Base-by-base conservation (phyloP, 768 basidiomycete genomes). In the Dacryopinax primogenitus region DNA sequence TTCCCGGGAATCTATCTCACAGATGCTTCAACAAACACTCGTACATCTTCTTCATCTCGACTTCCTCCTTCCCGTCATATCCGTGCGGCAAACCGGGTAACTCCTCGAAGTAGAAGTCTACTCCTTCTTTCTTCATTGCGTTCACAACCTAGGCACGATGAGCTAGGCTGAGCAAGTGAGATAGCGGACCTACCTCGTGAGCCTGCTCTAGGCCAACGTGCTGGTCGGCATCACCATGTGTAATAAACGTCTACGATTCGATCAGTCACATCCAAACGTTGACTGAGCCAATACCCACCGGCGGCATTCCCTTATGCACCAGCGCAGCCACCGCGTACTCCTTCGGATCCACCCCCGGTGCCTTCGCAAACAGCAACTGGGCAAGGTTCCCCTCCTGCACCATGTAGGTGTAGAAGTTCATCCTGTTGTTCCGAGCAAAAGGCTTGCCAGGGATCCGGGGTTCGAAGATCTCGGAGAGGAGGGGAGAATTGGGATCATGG, bases 351-450 rank as follows among this genome's bases (percentile, higher is more conserved):
- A 58, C 51, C 30, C 51, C 51, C 13, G 51, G 51, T 30, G 51
- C 51, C 51, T 58, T 58, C 26, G 51, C 51, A 30, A 58, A 58
- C 51, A 58, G 21, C 26, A 58, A 30, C 51, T 58, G 51, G 13
- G 51, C 11, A 9, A 58, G 30, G 26, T 58, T 58, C 4, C 51
- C 51, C 30, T 58, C 51, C 51, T 58, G 51, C 51, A 58, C 51
- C 51, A 58, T 58, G 51, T 58, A 58, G 13, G 51, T 58, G 51
- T 58, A 58, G 51, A 58, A 58, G 51, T 58, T 58, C 51, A 28
- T 13, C 6, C 51, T 23, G 26, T 58, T 13, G 51, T 58, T 15
- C 7, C 51, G 23, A 3, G 51, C 13, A 13, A 58, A 18, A 6
- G 51, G 51, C 21, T 28, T 30, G 26, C 51, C 51, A 4, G 51